phyloP scores from a whole-genome alignment of 1,139 yeast species.

The Taphrina flavorubra region DNA sequence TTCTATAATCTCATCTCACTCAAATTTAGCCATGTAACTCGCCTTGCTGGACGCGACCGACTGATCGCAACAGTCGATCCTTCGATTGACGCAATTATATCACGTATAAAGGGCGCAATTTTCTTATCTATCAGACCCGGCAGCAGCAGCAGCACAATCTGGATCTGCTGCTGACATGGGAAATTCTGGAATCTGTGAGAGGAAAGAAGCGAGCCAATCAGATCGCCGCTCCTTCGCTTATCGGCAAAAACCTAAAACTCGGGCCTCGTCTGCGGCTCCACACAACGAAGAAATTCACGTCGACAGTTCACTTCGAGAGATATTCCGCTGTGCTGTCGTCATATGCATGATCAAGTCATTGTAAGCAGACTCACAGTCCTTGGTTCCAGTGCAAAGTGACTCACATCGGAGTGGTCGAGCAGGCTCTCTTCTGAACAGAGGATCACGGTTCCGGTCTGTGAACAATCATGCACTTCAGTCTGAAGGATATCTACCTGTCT shows the following conservation, averaged over 20 bases:
- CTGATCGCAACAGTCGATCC: too few relatives aligned
- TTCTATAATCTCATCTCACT: background rate
- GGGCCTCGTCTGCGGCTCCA: background rate
- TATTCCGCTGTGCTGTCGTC: too few relatives aligned
- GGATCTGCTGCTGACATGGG: constrained; percentile 6
- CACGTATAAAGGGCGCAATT: background rate
- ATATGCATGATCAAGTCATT: too few relatives aligned
- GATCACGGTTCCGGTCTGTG: too few relatives aligned
- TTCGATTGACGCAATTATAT: too few relatives aligned
- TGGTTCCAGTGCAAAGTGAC: too few relatives aligned
- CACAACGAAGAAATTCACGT: background rate
- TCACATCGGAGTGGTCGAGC: too few relatives aligned
- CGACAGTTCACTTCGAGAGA: too few relatives aligned
- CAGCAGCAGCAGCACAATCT: background rate
- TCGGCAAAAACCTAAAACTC: background rate
- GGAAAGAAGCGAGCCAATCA: constrained; percentile 3
- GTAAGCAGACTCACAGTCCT: too few relatives aligned
- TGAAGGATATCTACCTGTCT: constrained; percentile 17
- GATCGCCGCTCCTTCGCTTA: background rate
- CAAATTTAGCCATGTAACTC: too few relatives aligned
- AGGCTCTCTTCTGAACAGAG: too few relatives aligned
- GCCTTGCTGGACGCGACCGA: too few relatives aligned
- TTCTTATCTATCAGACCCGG: background rate
- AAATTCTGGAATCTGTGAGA: background rate
- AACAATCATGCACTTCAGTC: constrained; percentile 13